Conservation (phyloP, 2,329 filamentous ascomycete genomes). For the Monosporascus sp. region DNA sequence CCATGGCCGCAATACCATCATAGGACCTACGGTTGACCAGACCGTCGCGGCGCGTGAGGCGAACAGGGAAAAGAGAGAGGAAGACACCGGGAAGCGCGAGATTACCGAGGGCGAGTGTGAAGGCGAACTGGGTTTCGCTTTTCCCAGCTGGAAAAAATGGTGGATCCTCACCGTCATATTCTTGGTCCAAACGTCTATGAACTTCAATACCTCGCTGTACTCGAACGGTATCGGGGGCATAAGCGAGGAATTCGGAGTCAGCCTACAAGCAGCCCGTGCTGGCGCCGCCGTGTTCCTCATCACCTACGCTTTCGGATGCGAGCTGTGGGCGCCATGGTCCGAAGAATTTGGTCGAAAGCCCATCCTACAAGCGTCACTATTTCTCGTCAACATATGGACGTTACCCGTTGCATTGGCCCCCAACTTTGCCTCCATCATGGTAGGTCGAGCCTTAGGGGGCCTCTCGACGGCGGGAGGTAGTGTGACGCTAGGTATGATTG, state of each 20-base stretch:
- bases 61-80: constrained; percentile 15
- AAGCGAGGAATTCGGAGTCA: constrained; percentile 62
- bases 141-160: constrained; percentile 63
- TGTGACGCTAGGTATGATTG: constrained; percentile 71
- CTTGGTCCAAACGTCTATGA: constrained; percentile 71
- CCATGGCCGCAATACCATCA: constrained; percentile 6
- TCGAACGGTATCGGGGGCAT: constrained; percentile 66
- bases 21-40: constrained; percentile 14
- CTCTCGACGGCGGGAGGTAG: constrained; percentile 68
- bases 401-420: constrained; percentile 67
- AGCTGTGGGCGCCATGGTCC: constrained; percentile 84
- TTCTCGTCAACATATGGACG: constrained; percentile 75
- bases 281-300: constrained; percentile 78
- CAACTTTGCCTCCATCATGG: constrained; percentile 67
- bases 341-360: constrained; percentile 78
- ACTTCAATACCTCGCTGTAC: constrained; percentile 72
- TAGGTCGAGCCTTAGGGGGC: constrained; percentile 66
- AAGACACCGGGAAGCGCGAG: constrained; percentile 20
- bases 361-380: constrained; percentile 66
- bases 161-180: constrained; percentile 69
- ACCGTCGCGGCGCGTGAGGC: constrained; percentile 11
- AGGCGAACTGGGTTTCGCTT: constrained; percentile 60
- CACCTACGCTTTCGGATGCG: constrained; percentile 78
- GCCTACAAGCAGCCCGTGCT: constrained; percentile 61
- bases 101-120: constrained; percentile 50